Evolutionary conservation across 2,329 filamentous ascomycete genomes (phyloP).

Genomic region (Cytospora mali): DNA sequence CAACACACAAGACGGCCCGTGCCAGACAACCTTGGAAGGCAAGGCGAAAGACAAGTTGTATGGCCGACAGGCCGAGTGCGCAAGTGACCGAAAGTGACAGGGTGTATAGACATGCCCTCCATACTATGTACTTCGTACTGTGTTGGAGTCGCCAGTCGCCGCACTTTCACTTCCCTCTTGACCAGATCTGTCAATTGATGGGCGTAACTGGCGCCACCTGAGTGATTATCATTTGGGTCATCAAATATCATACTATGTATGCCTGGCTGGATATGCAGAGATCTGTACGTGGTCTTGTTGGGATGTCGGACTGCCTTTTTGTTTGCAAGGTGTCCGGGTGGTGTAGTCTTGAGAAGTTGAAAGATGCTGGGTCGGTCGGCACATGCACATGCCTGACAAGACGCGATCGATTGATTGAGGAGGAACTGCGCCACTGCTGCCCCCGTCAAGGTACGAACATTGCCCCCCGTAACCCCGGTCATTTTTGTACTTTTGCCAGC

Average conservation of each 20-base stretch:
- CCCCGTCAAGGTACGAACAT: conserved; percentile 1
- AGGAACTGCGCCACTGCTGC: conserved; percentile 1
- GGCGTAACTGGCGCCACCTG: background rate
- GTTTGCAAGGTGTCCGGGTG: background rate
- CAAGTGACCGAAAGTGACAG: background rate
- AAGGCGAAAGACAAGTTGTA: no score
- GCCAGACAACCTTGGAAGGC: background rate
- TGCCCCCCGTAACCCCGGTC: background rate
- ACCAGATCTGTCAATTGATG: background rate
- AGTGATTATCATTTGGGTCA: background rate
- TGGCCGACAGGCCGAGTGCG: no score
- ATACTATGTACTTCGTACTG: background rate
- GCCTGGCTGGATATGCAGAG: background rate
- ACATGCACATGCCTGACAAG: background rate
- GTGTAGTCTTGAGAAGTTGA: background rate
- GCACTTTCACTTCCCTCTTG: background rate
- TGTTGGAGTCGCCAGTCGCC: background rate
- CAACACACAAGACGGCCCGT: background rate
- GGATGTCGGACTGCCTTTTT: background rate
- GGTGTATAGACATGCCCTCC: background rate
- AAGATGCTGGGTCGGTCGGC: background rate
- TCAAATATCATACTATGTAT: background rate
- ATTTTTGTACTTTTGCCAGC: background rate
- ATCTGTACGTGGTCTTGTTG: background rate
- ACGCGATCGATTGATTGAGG: background rate